Evolutionary conservation across 805 yeast species (phyloP), one percentile per base, ranked within the genome.

Genomic region (Myxozyma udenii): DNA sequence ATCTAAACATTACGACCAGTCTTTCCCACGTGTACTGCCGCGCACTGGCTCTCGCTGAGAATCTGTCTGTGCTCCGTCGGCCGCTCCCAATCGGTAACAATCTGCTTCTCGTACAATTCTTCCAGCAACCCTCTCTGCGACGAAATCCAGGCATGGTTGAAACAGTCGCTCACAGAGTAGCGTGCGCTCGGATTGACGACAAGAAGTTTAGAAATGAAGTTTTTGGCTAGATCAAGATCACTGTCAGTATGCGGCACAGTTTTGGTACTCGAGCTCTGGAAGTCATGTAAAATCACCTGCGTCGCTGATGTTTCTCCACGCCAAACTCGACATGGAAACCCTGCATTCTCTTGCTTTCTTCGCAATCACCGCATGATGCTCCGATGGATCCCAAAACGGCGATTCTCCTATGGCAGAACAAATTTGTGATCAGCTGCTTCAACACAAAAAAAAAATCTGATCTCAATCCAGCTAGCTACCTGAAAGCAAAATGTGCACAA

Each of bases 401-500:
- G 87, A 81, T 2, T 80, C 71, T 0, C 86, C 87, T 37, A 25
- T 3, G 22, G 11, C 36, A 4, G 3, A 30, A 18, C 16, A 18
- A 25, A 19, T 14, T 25, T 28, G 16, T 35, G n/a, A 11, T 12
- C n/a, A 6, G 25, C 19, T 7, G n/a, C 2, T n/a, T 11, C 21
- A 16, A 38, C 16, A 4, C 7, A 23, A n/a, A 18, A 16, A 23
- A 23, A 16, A 14, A 2, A n/a, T n/a, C n/a, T n/a, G n/a, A n/a
- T n/a, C n/a, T n/a, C n/a, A n/a, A n/a, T n/a, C n/a, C n/a, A n/a
- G n/a, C n/a, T n/a, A n/a, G 19, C 24, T 47, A 46, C 64, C 64
- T 5, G 82, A 79, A 14, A 82, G 65, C 65, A 83, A 66, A 11
- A 83, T 79, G 65, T 81, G 81, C 3, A 75, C 61, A 14, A 83